Evolutionary conservation across 1,284 basidiomycete species (phyloP).

Genomic region (Inonotus obliquus): DNA sequence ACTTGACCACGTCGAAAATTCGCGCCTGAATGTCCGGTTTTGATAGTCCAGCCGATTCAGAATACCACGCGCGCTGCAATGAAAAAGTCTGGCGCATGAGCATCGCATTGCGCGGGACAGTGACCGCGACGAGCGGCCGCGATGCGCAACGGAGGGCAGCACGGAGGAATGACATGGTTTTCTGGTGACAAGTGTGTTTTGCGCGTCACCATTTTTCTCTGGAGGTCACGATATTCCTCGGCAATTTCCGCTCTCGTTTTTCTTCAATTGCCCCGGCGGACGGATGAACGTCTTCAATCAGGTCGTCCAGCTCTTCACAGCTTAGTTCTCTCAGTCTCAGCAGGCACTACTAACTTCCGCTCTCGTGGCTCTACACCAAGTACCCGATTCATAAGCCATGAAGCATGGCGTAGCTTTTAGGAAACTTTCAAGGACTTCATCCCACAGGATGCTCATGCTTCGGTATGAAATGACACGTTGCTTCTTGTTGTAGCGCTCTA

Average conservation of each 20-base stretch:
- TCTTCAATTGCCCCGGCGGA: conserved; percentile 20
- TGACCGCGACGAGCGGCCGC: conserved; percentile 16
- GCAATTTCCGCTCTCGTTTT: neutral
- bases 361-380: neutral
- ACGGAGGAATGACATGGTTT: conserved; percentile 39
- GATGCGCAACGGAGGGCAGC: conserved; percentile 34
- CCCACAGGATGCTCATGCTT: conserved; percentile 84
- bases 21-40: conserved; percentile 77
- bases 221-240: neutral
- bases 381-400: conserved; percentile 42
- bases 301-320: no score
- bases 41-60: conserved; percentile 70
- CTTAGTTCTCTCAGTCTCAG: no score
- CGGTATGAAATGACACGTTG: conserved; percentile 47
- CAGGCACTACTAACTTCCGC: neutral
- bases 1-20: conserved; percentile 86
- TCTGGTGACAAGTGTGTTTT: neutral
- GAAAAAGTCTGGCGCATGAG: conserved; percentile 26
- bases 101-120: neutral
- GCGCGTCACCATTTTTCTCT: neutral
- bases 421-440: conserved; percentile 83
- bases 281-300: no score
- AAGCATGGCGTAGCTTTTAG: conserved; percentile 90
- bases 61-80: conserved; percentile 57
- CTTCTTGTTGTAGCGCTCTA: neutral